These are phyloP conservation scores for Pestalotiopsis fici DNA, from an alignment of 2,329 filamentous ascomycete genomes.

Conservation along the genomic window DNA sequence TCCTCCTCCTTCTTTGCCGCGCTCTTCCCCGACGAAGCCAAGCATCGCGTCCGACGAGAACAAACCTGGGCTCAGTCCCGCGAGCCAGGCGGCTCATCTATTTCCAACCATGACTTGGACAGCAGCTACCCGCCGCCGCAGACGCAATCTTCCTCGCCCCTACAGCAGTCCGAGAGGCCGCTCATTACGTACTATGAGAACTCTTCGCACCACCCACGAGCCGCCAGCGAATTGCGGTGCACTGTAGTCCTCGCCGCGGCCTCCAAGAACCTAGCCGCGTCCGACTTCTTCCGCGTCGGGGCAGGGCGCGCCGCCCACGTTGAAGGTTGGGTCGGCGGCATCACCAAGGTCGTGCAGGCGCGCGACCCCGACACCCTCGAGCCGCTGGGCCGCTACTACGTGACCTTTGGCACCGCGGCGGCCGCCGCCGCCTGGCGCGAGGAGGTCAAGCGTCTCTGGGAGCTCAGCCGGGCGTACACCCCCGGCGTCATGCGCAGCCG, in stretches of 20 bases:
- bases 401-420: conserved; percentile 64
- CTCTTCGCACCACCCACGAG: background rate
- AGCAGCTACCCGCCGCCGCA: background rate
- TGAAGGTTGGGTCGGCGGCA: conserved; percentile 66
- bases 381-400: conserved; percentile 65
- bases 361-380: conserved; percentile 65
- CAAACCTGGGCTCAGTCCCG: background rate
- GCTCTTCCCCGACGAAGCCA: conserved; percentile 55
- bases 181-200: background rate
- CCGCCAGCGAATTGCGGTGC: conserved; percentile 1
- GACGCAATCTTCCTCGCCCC: background rate
- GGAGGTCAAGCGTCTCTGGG: conserved; percentile 53
- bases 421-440: conserved; percentile 63
- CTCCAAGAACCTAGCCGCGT: conserved; percentile 60
- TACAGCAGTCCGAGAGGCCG: background rate
- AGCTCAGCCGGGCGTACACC: conserved; percentile 41
- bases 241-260: conserved; percentile 61
- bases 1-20: conserved; percentile 40
- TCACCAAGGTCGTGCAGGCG: conserved; percentile 65
- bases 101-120: background rate
- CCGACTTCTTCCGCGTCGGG: conserved; percentile 71
- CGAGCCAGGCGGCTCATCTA: too few relatives aligned
- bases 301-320: conserved; percentile 56
- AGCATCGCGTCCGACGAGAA: conserved; percentile 14
- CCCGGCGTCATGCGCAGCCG: conserved; percentile 26